phyloP scores from a whole-genome alignment of 73 alveolate species.

The Halteria grandinella region DNA sequence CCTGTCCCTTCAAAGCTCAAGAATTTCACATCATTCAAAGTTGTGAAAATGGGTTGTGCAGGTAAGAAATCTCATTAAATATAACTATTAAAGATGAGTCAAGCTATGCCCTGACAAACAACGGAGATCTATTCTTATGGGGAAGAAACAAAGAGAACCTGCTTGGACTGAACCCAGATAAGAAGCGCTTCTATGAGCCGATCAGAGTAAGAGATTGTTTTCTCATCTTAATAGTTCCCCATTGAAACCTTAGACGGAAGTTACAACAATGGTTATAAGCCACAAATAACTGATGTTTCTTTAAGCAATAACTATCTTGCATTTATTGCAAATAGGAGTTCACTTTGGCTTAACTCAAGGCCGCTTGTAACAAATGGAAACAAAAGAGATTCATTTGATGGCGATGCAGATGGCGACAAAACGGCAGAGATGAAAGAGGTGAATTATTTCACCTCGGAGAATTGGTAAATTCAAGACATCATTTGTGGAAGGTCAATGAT shows the following conservation, averaged over 20 bases:
- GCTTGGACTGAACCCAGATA: conserved; percentile 10
- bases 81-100: conserved; percentile 52
- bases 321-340: too few species aligned
- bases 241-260: conserved; percentile 9
- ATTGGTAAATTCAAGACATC: conserved; percentile 9
- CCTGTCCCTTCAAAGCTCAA: conserved; percentile 53
- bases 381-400: too few species aligned
- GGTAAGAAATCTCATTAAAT: conserved; percentile 14
- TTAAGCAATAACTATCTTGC: too few species aligned
- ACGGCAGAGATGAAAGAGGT: too few species aligned
- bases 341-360: too few species aligned
- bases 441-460: too few species aligned
- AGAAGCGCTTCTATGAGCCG: conserved; percentile 21
- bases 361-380: too few species aligned
- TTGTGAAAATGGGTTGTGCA: conserved; percentile 39
- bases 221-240: conserved; percentile 22
- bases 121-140: conserved; percentile 62
- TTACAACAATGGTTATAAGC: too few species aligned
- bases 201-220: conserved; percentile 40
- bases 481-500: conserved; percentile 50
- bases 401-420: too few species aligned
- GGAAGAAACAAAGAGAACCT: conserved; percentile 66
- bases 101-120: conserved; percentile 50
- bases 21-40: background rate
- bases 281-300: too few species aligned